phyloP scores from a whole-genome alignment of 2,329 filamentous ascomycete genomes.

The Aspergillus tanneri region DNA sequence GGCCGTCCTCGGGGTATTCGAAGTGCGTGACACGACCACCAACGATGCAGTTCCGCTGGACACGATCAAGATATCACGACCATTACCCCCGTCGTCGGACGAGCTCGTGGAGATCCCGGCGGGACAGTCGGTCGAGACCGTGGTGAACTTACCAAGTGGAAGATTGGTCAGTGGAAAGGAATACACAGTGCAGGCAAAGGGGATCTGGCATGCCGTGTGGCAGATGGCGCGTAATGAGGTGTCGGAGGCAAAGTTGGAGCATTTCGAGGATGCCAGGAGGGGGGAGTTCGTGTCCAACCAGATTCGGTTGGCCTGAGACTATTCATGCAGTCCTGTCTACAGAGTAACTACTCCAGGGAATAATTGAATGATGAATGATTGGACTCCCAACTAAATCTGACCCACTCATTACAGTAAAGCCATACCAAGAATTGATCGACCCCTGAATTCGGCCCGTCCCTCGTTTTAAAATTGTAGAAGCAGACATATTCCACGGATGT shows the following conservation, averaged over 20 bases:
- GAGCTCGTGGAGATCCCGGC: constrained; percentile 35
- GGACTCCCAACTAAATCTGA: too few relatives aligned
- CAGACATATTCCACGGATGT: too few relatives aligned
- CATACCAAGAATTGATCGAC: too few relatives aligned
- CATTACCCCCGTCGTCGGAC: constrained; percentile 29
- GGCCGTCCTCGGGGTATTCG: constrained; percentile 32
- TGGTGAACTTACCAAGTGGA: constrained; percentile 28
- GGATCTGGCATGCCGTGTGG: constrained; percentile 41
- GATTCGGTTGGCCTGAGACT: too few relatives aligned
- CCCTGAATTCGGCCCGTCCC: too few relatives aligned
- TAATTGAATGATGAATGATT: too few relatives aligned
- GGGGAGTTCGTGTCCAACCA: background rate
- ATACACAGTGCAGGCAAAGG: constrained; percentile 34
- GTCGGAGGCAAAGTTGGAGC: background rate
- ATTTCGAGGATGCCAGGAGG: background rate
- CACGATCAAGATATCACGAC: constrained; percentile 35
- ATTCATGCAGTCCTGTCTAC: too few relatives aligned
- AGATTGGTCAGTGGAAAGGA: constrained; percentile 30
- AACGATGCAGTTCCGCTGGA: constrained; percentile 26
- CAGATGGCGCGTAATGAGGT: constrained; percentile 5
- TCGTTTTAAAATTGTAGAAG: too few relatives aligned
- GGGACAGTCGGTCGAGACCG: constrained; percentile 20
- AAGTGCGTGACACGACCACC: constrained; percentile 26
- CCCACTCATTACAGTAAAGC: too few relatives aligned
- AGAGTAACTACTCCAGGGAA: too few relatives aligned